phyloP scores from a whole-genome alignment of 495 filamentous ascomycete genomes.

The Penicillium roqueforti region DNA sequence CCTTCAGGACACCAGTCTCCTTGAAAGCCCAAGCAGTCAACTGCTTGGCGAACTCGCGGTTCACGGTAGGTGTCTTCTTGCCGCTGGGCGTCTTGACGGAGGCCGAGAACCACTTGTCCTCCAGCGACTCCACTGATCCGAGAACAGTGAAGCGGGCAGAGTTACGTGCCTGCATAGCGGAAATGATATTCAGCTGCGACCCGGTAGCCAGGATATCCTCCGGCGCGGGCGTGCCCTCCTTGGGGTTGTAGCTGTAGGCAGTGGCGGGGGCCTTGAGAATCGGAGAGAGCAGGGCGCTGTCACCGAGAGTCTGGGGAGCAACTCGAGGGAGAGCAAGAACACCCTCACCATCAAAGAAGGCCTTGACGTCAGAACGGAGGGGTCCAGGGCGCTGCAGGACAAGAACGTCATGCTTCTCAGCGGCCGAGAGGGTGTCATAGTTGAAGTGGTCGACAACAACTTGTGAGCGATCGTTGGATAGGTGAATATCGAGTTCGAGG shows the following conservation, averaged over 20 bases:
- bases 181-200: constrained; percentile 73
- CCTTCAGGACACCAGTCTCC: constrained; percentile 84
- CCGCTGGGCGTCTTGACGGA: constrained; percentile 60
- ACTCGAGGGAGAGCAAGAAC: constrained; percentile 76
- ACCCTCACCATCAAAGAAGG: constrained; percentile 69
- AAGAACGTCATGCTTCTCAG: constrained; percentile 85
- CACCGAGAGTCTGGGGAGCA: constrained; percentile 76
- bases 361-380: constrained; percentile 64
- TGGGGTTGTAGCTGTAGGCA: constrained; percentile 90
- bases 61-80: constrained; percentile 61
- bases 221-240: constrained; percentile 69
- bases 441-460: constrained; percentile 93
- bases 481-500: constrained; percentile 84
- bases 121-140: constrained; percentile 79
- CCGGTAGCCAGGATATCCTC: constrained; percentile 84
- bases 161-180: constrained; percentile 85
- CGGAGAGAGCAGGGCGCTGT: constrained; percentile 68
- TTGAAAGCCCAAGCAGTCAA: constrained; percentile 89
- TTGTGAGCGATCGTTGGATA: constrained; percentile 77
- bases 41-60: constrained; percentile 80
- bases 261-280: constrained; percentile 76
- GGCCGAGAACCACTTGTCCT: constrained; percentile 85
- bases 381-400: constrained; percentile 61
- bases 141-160: constrained; percentile 85
- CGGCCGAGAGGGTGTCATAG: constrained; percentile 70